Conservation (phyloP, 768 basidiomycete species). For the Erythrobasidium yunnanense region DNA sequence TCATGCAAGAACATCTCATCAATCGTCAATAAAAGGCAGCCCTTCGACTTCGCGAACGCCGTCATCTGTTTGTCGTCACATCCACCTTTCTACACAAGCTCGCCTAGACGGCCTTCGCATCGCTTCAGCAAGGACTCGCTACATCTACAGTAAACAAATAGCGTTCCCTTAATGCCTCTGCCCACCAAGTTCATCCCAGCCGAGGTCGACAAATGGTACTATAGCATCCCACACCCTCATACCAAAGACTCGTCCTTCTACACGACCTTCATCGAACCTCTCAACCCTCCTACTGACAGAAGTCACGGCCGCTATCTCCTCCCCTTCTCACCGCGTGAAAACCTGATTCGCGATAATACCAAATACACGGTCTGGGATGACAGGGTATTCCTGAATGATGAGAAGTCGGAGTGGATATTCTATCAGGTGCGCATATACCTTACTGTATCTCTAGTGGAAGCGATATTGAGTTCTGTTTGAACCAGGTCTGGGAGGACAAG, state of each 20-base stretch:
- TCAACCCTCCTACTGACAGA: constrained; percentile 24
- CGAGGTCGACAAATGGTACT: background rate
- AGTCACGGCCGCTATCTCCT: constrained; percentile 30
- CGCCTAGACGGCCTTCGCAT: too few relatives aligned
- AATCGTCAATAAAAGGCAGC: too few relatives aligned
- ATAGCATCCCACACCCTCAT: background rate
- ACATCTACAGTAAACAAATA: too few relatives aligned
- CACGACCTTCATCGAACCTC: constrained; percentile 17
- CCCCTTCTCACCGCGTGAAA: constrained; percentile 26
- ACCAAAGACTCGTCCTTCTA: background rate
- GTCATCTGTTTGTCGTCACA: too few relatives aligned
- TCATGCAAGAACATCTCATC: too few relatives aligned
- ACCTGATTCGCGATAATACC: background rate
- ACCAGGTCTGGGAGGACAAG: constrained; percentile 30
- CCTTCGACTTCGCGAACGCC: too few relatives aligned
- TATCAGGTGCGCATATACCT: constrained; percentile 30
- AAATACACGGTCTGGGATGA: constrained; percentile 24
- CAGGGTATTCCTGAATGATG: background rate
- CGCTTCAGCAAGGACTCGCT: too few relatives aligned
- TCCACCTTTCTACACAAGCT: too few relatives aligned
- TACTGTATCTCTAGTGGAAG: too few relatives aligned
- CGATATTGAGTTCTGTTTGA: background rate
- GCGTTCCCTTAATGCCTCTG: too few relatives aligned
- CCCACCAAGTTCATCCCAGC: background rate
- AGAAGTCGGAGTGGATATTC: constrained; percentile 26